Conservation (phyloP, 192 early-diverging fungal species). For the Spizellomyces punctatus region DNA sequence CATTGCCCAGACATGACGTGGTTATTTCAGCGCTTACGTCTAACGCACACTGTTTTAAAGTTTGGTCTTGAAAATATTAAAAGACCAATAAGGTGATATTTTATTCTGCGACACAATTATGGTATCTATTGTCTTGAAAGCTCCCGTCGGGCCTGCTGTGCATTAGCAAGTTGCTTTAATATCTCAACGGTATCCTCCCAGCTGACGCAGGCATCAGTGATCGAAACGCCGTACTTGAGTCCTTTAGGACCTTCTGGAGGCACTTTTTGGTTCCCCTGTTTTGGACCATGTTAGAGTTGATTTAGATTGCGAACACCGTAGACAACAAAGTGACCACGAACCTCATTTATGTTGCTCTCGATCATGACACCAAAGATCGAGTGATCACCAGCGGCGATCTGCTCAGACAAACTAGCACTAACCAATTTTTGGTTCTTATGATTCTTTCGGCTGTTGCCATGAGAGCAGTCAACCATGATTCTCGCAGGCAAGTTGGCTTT, state of each 20-base stretch:
- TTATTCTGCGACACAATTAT: background rate
- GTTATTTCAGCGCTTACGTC: no score
- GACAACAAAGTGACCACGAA: background rate
- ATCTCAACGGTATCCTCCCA: constrained; percentile 82
- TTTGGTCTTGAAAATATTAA: no score
- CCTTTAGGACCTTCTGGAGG: constrained; percentile 55
- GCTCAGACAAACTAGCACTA: constrained; percentile 47
- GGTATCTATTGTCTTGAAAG: background rate
- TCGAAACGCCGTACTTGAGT: constrained; percentile 85
- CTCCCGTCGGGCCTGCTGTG: constrained; percentile 30
- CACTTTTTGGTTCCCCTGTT: constrained; percentile 85
- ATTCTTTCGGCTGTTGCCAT: constrained; percentile 90
- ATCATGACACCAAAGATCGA: constrained; percentile 88
- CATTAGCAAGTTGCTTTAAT: constrained; percentile 75
- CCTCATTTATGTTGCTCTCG: constrained; percentile 77
- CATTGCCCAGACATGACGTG: no score
- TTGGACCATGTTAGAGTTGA: no score
- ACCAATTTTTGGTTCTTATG: constrained; percentile 86
- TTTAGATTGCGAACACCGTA: background rate
- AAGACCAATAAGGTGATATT: no score
- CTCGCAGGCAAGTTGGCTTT: constrained; percentile 61
- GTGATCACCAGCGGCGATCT: constrained; percentile 60
- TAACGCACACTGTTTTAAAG: no score
- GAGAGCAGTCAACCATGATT: constrained; percentile 95
- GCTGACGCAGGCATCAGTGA: constrained; percentile 93